A percentile compares a stretch with the other conserved stretches of the same genome.
Evolutionary conservation across 805 yeast species (phyloP).

Genomic region (Lipomyces kockii): DNA sequence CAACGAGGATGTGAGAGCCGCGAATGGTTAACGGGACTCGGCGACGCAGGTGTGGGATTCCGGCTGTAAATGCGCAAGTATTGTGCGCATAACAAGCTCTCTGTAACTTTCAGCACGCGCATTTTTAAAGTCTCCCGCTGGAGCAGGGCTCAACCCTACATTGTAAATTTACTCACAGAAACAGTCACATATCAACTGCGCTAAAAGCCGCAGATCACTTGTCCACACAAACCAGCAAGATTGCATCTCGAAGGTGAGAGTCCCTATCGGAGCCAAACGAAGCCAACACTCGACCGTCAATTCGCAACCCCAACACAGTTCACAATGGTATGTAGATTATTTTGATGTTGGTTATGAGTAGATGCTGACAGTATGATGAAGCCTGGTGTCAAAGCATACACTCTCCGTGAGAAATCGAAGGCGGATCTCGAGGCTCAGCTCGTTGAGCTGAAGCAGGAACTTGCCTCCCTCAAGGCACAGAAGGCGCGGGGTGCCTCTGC

Average conservation of each 20-base stretch:
- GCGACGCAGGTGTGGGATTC: neutral
- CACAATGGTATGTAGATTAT: slow-evolving; percentile 7
- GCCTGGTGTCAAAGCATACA: slow-evolving; percentile 74
- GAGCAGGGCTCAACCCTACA: neutral
- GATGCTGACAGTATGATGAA: slow-evolving; percentile 5
- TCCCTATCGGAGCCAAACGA: neutral
- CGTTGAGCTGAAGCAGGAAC: slow-evolving; percentile 94
- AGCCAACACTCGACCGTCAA: neutral
- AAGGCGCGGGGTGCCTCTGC: slow-evolving; percentile 83
- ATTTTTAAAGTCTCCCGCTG: neutral
- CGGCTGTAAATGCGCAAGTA: neutral
- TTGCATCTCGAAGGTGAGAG: neutral
- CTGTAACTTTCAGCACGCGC: neutral
- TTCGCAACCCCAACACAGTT: neutral
- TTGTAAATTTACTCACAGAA: neutral
- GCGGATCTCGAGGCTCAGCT: slow-evolving; percentile 94
- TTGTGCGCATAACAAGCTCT: neutral
- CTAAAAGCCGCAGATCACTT: neutral
- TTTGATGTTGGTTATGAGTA: neutral
- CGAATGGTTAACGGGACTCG: too few species aligned
- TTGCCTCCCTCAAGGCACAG: slow-evolving; percentile 95
- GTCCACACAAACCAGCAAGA: neutral
- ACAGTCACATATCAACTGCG: neutral
- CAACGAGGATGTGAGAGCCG: neutral
- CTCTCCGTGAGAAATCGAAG: slow-evolving; percentile 96